Evolutionary conservation across 345 rosid species (phyloP), one percentile per base, ranked within the genome.

Genomic region (Moricandia arvensis): DNA sequence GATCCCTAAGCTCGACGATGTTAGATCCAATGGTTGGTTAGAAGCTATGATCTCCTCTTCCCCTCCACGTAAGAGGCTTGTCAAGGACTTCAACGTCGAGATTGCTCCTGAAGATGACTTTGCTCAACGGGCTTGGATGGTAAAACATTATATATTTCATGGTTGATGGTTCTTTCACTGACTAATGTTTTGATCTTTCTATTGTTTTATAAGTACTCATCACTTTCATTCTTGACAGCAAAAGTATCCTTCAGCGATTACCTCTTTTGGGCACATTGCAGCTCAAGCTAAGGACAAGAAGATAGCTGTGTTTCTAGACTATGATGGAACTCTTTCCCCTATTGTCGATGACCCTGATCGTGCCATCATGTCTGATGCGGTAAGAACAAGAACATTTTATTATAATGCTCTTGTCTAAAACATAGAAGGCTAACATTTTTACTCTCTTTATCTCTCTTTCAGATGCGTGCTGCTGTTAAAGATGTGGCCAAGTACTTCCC

Each of bases 301-400:
- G 82, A 84, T 94, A 72, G 99, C 93, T 18, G 64, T 94, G 17
- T 94, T 94, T 79, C 86, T 90, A 8, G 99, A 94, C 69, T 94
- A 94, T 33, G 99, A 94, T 64, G 99, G 99, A 66, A 90, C 96
- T 4, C 96, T 94, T 77, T 94, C 98, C 9, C 98, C 98, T n/a
- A 94, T 94, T 3, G 98, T 94, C 5, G 97, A 94, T 80, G 92
- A 94, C 64, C 98, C 98, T 8, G 96, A 91, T 80, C 83, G 84
- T 30, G 97, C 98, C 55, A 74, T 85, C 37, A 88, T 94, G 89
- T 89, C 98, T 72, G 87, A 85, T 59, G 76, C 84, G 55, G 98
- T 94, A 83, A 87, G 91, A 75, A 51, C 37, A 24, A 49, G 6
- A 37, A 9, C 35, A 4, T 7, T 17, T 66, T 55, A 37, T 13